These are phyloP conservation scores for Osmozyma mogii DNA, from an alignment of 805 yeast species.

Conservation along the genomic window DNA sequence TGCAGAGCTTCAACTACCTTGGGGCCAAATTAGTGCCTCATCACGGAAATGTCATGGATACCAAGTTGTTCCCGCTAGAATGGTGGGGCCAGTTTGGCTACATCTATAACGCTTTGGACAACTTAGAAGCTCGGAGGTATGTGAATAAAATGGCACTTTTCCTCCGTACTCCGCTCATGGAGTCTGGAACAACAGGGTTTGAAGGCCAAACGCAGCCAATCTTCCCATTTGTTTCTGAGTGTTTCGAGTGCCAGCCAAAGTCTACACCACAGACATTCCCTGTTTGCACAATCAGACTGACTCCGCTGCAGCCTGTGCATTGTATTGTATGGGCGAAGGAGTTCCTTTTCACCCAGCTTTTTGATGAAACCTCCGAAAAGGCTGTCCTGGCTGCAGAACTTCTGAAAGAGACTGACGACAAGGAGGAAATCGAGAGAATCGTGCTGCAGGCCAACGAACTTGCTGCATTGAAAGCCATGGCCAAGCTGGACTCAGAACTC, in stretches of 20 bases:
- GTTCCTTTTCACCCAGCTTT: slow-evolving; percentile 75
- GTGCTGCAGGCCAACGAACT: slow-evolving; percentile 63
- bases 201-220: slow-evolving; percentile 94
- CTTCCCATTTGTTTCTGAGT: slow-evolving; percentile 72
- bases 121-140: slow-evolving; percentile 83
- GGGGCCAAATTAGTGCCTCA: slow-evolving; percentile 63
- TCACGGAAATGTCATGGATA: slow-evolving; percentile 83
- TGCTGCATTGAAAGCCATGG: slow-evolving; percentile 22
- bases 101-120: slow-evolving; percentile 89
- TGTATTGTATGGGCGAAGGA: slow-evolving; percentile 97
- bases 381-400: slow-evolving; percentile 17
- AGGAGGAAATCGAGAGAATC: slow-evolving; percentile 56
- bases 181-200: slow-evolving; percentile 92
- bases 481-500: slow-evolving; percentile 12
- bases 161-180: slow-evolving; percentile 70
- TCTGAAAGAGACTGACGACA: slow-evolving; percentile 49
- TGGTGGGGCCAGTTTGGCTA: slow-evolving; percentile 73
- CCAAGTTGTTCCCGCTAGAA: slow-evolving; percentile 53
- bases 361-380: slow-evolving; percentile 40
- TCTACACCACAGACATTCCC: slow-evolving; percentile 89
- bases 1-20: slow-evolving; percentile 56
- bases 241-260: slow-evolving; percentile 86
- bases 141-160: slow-evolving; percentile 80
- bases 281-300: slow-evolving; percentile 92
- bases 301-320: slow-evolving; percentile 94